phyloP scores from a whole-genome alignment of 139 green algal species.

The Diplosphaera chodatii region DNA sequence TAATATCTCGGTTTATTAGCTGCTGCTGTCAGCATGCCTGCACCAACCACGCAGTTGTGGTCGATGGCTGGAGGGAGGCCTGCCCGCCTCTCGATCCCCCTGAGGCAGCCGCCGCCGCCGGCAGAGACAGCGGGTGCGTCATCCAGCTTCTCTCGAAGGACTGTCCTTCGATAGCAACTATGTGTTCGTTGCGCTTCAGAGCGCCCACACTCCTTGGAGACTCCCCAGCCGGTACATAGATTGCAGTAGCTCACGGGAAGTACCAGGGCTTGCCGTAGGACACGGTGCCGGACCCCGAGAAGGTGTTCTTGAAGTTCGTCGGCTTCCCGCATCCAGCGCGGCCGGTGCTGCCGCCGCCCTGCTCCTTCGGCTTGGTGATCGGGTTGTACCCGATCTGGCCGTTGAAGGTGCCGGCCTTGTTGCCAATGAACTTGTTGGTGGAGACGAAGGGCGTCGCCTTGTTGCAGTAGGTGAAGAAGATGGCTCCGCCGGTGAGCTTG shows the following conservation, averaged over 20 bases:
- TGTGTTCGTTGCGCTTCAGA: no score
- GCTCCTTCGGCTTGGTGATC: neutral
- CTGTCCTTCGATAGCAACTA: no score
- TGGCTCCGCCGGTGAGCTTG: neutral
- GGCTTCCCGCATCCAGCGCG: neutral
- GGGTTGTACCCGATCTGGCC: neutral
- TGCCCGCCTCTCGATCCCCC: no score
- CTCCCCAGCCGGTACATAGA: no score
- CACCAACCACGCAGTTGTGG: no score
- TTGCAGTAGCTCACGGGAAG: neutral
- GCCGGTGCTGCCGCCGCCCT: neutral
- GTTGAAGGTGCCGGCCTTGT: neutral
- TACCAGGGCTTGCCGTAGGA: neutral
- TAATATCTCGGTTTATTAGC: no score
- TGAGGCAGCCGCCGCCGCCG: no score
- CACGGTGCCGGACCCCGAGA: neutral
- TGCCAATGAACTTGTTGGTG: neutral
- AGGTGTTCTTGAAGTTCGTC: neutral
- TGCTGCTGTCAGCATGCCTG: no score
- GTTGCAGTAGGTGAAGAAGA: neutral
- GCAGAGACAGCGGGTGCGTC: no score
- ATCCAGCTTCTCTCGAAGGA: no score
- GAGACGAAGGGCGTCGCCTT: neutral
- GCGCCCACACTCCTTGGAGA: no score
- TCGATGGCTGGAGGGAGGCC: no score